Evolutionary conservation across 2,329 filamentous ascomycete species (phyloP).

Genomic region (Colletotrichum phormii): DNA sequence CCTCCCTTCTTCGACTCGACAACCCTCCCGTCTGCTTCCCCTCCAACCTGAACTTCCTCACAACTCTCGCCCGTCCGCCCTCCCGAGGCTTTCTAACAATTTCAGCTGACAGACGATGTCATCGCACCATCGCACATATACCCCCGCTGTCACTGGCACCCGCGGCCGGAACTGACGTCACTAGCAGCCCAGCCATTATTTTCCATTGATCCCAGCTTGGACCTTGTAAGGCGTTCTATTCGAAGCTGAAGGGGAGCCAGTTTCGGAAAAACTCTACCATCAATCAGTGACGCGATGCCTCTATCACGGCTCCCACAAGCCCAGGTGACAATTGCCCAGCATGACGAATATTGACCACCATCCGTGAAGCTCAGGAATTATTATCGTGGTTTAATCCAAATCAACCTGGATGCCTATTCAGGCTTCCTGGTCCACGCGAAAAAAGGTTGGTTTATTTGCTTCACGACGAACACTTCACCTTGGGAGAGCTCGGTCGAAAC

Average conservation of each 20-base stretch:
- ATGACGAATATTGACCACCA: constrained; percentile 22
- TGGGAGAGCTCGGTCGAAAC: constrained; percentile 23
- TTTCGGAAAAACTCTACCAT: constrained; percentile 29
- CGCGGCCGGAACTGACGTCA: constrained; percentile 32
- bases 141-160: constrained; percentile 25
- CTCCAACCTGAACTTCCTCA: background rate
- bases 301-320: constrained; percentile 8
- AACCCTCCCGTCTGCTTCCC: constrained; percentile 3
- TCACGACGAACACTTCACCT: constrained; percentile 27
- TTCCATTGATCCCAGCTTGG: constrained; percentile 23
- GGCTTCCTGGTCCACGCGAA: background rate
- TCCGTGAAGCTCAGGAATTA: constrained; percentile 14
- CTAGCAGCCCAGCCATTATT: background rate
- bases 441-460: constrained; percentile 17
- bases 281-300: constrained; percentile 26
- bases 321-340: background rate
- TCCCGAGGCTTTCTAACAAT: constrained; percentile 25
- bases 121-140: constrained; percentile 14
- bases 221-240: constrained; percentile 30
- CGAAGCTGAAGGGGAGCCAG: constrained; percentile 12
- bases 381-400: background rate
- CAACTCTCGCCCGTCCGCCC: constrained; percentile 3
- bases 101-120: constrained; percentile 36
- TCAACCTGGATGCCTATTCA: background rate
- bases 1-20: constrained; percentile 11